Evolutionary conservation across 139 green algal species (phyloP).

Genomic region (Pleodorina starrii): DNA sequence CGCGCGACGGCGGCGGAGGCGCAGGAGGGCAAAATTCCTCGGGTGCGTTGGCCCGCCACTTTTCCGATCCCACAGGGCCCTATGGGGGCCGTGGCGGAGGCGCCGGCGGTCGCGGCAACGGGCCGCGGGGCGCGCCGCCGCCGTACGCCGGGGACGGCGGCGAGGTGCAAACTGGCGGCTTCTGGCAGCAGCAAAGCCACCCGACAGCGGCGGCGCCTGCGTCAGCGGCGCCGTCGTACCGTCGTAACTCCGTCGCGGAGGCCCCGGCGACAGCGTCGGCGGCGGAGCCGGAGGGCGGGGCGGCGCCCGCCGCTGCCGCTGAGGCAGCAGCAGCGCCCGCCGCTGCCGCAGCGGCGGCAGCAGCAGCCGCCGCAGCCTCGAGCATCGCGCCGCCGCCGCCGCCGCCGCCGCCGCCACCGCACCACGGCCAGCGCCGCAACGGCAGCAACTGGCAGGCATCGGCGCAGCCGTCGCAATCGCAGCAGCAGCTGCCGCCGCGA

Average conservation of each 20-base stretch:
- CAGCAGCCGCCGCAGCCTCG: neutral
- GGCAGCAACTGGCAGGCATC: neutral
- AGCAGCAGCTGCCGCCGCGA: neutral
- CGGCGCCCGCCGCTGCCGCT: neutral
- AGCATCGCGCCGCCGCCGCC: neutral
- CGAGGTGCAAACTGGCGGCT: neutral
- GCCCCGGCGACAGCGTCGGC: neutral
- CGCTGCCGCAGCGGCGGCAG: neutral
- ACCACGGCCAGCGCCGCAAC: neutral
- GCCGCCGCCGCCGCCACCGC: slow-evolving; percentile 3
- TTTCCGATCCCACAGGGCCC: neutral
- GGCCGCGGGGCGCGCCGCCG: neutral
- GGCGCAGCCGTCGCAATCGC: neutral
- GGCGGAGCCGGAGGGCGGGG: neutral
- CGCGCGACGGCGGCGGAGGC: neutral
- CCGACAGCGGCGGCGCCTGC: neutral
- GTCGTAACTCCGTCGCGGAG: neutral
- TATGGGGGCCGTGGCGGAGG: neutral
- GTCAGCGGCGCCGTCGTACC: neutral
- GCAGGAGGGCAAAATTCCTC: neutral
- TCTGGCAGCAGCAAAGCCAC: slow-evolving; percentile 2
- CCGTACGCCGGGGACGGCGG: slow-evolving; percentile 12
- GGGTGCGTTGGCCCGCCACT: neutral
- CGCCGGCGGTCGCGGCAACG: neutral
- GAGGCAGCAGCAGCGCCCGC: too few species aligned